Base-by-base conservation (phyloP, 2,329 filamentous ascomycete genomes). In the Aspergillus clavatus region DNA sequence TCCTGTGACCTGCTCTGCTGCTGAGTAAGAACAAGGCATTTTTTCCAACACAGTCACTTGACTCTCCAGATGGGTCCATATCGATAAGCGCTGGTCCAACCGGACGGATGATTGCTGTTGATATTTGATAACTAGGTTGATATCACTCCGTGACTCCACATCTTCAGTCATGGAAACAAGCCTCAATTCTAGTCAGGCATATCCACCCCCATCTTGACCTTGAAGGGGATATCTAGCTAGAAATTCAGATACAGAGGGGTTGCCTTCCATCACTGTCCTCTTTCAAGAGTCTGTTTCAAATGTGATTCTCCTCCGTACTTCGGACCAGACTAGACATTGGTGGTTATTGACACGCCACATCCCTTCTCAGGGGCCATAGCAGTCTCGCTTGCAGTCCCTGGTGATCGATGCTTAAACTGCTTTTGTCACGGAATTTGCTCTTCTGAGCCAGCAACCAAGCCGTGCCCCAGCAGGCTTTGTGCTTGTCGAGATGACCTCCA, bases 311-410 rank as follows among this genome's bases (percentile, higher is more conserved):
- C n/a, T n/a, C n/a, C n/a, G n/a, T n/a, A n/a, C n/a, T n/a, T n/a
- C n/a, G n/a, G 29, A 33, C 10, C 29, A 18, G 14, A 29, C 3
- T n/a, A n/a, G n/a, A n/a, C 48, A 55, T 35, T 40, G 26, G 19
- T 35, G 35, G 39, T 28, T 26, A 56, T 57, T 59, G 56, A 52
- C 43, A 43, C 44, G 46, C 45, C 31, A 50, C 39, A 27, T 23
- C 28, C 23, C 23, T 50, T 40, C 40, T 43, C 33, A 43, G 33
- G 35, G 40, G 37, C 31, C 23, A 44, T 24, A 23, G 14, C 36
- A 43, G 55, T 50, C 59, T 59, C 58, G 57, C 54, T 63, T 61
- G 63, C 60, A 60, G 35, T 47, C 40, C 55, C 28, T 40, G 18
- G 31, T 40, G 46, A 45, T 49, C 33, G 18, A 27, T 24, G 51